phyloP scores from a whole-genome alignment of 345 rosid genomes.

The Pistacia atlantica region DNA sequence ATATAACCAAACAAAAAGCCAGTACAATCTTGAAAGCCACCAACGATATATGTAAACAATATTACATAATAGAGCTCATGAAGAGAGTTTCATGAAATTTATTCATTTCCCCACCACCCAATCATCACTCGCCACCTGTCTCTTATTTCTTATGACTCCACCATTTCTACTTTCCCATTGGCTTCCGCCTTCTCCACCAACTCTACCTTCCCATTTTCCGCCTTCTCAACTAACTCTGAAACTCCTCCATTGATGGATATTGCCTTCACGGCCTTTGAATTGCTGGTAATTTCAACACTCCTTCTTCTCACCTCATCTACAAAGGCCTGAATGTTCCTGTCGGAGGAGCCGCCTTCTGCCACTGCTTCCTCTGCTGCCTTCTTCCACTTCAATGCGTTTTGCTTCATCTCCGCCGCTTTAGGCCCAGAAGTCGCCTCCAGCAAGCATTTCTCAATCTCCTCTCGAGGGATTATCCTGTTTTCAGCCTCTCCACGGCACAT shows the following conservation, averaged over 20 bases:
- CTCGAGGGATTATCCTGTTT: slow-evolving; percentile 52
- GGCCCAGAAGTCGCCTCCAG: slow-evolving; percentile 54
- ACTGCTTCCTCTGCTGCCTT: slow-evolving; percentile 69
- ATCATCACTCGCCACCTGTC: neutral
- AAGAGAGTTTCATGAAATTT: neutral
- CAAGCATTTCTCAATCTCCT: slow-evolving; percentile 68
- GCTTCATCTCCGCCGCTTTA: slow-evolving; percentile 54
- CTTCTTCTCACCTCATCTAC: slow-evolving; percentile 55
- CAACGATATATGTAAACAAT: neutral
- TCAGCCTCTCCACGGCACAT: slow-evolving; percentile 71
- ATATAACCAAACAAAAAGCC: neutral
- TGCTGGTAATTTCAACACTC: neutral
- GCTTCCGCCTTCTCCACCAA: neutral
- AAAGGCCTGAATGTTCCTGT: slow-evolving; percentile 59
- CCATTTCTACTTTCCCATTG: slow-evolving; percentile 13
- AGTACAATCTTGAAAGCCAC: neutral
- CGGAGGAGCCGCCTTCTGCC: slow-evolving; percentile 79
- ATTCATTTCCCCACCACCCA: neutral
- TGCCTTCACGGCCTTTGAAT: slow-evolving; percentile 5
- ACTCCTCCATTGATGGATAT: neutral
- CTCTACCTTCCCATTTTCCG: neutral
- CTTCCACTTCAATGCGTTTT: slow-evolving; percentile 69
- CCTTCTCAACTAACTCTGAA: slow-evolving; percentile 8
- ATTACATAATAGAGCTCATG: neutral
- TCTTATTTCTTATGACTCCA: neutral